phyloP scores from a whole-genome alignment of 331 rosid species.

The Quercus lobata region DNA sequence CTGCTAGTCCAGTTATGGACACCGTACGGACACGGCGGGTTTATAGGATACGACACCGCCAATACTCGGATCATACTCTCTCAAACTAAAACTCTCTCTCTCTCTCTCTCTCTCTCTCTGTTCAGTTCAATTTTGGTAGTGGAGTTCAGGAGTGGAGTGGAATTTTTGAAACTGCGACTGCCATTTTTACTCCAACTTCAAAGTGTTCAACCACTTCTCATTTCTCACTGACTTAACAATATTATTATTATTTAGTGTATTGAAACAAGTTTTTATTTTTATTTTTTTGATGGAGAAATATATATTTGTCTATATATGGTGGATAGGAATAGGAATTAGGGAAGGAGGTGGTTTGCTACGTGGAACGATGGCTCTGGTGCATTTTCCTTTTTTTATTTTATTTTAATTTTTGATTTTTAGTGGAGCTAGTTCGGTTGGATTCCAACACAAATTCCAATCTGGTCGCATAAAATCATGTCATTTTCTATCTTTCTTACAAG shows the following conservation, averaged over 20 bases:
- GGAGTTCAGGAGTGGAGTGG: too few relatives aligned
- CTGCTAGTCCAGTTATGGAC: conserved; percentile 11
- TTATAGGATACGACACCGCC: conserved; percentile 33
- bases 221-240: too few relatives aligned
- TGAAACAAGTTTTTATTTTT: too few relatives aligned
- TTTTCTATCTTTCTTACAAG: background rate
- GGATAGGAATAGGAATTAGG: background rate
- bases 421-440: conserved; percentile 22
- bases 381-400: background rate
- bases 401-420: conserved; percentile 16
- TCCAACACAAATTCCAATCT: conserved; percentile 17
- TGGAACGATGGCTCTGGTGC: conserved; percentile 14
- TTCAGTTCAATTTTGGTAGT: too few relatives aligned
- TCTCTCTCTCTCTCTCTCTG: too few relatives aligned
- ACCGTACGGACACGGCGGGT: conserved; percentile 14
- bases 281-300: too few relatives aligned
- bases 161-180: too few relatives aligned
- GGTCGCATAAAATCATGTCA: background rate
- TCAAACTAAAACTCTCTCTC: background rate
- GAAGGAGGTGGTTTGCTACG: background rate
- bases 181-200: too few relatives aligned
- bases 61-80: conserved; percentile 38
- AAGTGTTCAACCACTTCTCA: too few relatives aligned
- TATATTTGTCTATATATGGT: background rate
- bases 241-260: too few relatives aligned